A percentile compares a stretch with the other conserved stretches of the same genome.
These are phyloP conservation scores for Pseudocercospora eumusae DNA, from an alignment of 2,329 filamentous ascomycete species.

Conservation along the genomic window DNA sequence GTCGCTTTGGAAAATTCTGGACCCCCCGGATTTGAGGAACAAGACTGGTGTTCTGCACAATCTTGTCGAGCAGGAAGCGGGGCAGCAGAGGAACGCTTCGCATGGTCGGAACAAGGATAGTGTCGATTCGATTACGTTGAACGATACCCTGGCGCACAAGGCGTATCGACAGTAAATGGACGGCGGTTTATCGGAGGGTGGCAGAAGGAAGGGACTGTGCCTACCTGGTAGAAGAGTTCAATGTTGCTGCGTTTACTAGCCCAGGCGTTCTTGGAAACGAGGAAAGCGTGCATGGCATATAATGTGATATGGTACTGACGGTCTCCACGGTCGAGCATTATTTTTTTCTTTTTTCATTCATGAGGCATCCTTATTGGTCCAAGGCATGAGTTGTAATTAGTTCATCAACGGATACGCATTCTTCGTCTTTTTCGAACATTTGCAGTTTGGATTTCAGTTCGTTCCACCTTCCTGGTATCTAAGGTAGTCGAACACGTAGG, in stretches of 20 bases:
- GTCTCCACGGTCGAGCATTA: neutral
- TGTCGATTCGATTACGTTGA: neutral
- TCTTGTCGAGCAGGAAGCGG: constrained; percentile 12
- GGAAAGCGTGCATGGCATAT: neutral
- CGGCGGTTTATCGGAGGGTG: neutral
- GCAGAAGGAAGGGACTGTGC: neutral
- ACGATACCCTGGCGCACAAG: neutral
- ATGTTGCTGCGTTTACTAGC: neutral
- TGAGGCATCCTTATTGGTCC: neutral
- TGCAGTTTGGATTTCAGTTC: neutral
- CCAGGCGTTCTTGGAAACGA: neutral
- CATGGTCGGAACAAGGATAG: neutral
- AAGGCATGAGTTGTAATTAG: constrained; percentile 1
- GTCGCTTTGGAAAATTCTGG: constrained; percentile 24
- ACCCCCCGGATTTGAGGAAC: constrained; percentile 20
- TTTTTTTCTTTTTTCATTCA: neutral
- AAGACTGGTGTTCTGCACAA: constrained; percentile 24
- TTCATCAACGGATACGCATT: neutral
- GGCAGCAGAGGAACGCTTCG: neutral
- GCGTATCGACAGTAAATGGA: neutral
- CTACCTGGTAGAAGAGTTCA: neutral
- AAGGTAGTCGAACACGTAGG: neutral
- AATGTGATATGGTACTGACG: neutral
- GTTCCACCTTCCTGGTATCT: neutral
- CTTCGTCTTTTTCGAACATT: neutral